phyloP scores from a whole-genome alignment of 2,329 filamentous ascomycete genomes.

The Trichophyton schoenleinii region DNA sequence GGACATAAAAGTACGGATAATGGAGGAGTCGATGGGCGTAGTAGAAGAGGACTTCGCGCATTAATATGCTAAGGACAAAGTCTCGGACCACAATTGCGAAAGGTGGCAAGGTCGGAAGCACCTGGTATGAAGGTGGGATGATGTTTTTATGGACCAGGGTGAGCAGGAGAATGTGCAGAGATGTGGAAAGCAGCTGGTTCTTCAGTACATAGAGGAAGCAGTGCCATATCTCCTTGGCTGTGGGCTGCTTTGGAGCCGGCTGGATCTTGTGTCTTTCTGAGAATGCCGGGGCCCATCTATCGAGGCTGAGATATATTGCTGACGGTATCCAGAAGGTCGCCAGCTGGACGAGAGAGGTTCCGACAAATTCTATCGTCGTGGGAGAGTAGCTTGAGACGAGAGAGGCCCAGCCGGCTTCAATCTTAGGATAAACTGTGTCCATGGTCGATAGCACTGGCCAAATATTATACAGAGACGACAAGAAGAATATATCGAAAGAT shows the following conservation, averaged over 20 bases:
- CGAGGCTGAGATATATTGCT: constrained; percentile 12
- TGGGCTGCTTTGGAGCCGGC: constrained; percentile 12
- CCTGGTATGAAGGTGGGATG: constrained; percentile 25
- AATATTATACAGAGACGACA: not conserved
- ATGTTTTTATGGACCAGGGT: constrained; percentile 12
- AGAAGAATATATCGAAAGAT: not conserved
- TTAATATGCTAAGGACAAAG: constrained; percentile 31
- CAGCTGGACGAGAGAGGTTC: constrained; percentile 36
- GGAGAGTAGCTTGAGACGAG: constrained; percentile 11
- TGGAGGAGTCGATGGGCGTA: constrained; percentile 45
- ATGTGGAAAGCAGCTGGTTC: constrained; percentile 36
- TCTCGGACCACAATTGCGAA: constrained; percentile 29
- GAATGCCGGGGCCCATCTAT: constrained; percentile 12
- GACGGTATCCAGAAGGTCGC: constrained; percentile 14
- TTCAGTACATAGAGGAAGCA: constrained; percentile 27
- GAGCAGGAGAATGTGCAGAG: constrained; percentile 15
- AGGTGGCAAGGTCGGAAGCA: constrained; percentile 30
- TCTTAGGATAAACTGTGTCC: not conserved
- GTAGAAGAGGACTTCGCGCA: constrained; percentile 43
- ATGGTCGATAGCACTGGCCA: not conserved
- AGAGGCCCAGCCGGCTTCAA: constrained; percentile 3
- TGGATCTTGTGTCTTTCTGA: constrained; percentile 15
- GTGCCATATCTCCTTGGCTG: constrained; percentile 8
- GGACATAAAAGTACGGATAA: constrained; percentile 35
- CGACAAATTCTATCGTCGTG: constrained; percentile 18